These are phyloP conservation scores for Cercospora zeina DNA, from an alignment of 2,329 filamentous ascomycete genomes.

Conservation along the genomic window DNA sequence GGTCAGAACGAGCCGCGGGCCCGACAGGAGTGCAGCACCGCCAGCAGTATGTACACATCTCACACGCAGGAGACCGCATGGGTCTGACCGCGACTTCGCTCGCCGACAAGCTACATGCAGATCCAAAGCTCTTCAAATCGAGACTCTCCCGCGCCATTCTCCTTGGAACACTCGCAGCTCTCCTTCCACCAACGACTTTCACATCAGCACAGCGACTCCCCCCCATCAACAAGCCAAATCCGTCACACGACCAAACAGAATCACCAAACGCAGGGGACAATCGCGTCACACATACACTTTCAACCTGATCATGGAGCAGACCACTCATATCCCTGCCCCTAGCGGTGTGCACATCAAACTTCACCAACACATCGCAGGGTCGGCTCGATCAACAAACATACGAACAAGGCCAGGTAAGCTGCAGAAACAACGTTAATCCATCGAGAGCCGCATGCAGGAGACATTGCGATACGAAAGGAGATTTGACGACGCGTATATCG, in stretches of 20 bases:
- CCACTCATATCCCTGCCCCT: background rate
- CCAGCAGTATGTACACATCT: background rate
- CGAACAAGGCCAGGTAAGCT: background rate
- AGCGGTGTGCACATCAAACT: constrained; percentile 1
- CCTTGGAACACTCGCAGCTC: background rate
- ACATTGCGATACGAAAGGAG: background rate
- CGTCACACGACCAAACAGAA: background rate
- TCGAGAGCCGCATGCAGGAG: background rate
- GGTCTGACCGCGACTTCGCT: background rate
- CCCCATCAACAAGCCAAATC: background rate
- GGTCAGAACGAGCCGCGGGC: background rate
- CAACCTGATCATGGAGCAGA: constrained; percentile 3
- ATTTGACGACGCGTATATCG: background rate
- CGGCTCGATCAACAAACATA: background rate
- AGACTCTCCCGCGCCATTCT: background rate
- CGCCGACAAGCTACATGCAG: background rate
- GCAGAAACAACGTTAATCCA: background rate
- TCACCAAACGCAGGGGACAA: background rate
- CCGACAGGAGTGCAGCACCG: background rate
- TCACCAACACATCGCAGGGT: background rate
- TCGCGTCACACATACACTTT: background rate
- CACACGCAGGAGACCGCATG: background rate
- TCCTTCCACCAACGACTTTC: background rate
- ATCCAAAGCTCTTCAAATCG: background rate
- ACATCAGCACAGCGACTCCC: background rate